Conservation (phyloP, 164 flowering plant genomes). For the Nymphaea thermarum region DNA sequence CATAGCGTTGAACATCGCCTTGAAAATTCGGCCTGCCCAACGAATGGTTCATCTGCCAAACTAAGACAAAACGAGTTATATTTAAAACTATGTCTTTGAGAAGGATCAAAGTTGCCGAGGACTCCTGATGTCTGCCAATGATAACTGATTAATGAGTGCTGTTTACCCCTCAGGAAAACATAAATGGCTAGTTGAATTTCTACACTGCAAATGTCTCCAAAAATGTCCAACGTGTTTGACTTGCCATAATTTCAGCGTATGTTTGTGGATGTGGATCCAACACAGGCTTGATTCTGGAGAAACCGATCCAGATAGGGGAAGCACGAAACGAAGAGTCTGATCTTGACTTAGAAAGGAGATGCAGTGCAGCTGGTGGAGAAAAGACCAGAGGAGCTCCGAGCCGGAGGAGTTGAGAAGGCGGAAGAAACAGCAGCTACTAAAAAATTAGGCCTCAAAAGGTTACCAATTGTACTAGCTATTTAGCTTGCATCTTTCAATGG, state of each 20-base stretch:
- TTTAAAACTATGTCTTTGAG: no score
- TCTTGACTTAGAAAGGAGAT: slow-evolving; percentile 18
- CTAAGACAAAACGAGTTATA: no score
- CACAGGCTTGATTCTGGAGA: slow-evolving; percentile 36
- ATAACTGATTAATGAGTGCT: no score
- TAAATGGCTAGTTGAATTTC: no score
- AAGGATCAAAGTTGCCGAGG: no score
- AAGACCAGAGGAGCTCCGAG: slow-evolving; percentile 18
- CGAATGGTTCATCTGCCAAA: no score
- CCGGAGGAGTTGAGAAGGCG: slow-evolving; percentile 10
- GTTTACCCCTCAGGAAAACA: no score
- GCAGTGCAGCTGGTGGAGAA: slow-evolving; percentile 30
- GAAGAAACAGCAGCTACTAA: slow-evolving; percentile 25
- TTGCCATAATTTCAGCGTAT: slow-evolving; percentile 20
- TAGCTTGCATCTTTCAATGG: no score
- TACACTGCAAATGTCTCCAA: no score
- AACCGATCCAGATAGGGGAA: slow-evolving; percentile 29
- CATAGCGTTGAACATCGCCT: slow-evolving; percentile 32
- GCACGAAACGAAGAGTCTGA: slow-evolving; percentile 27
- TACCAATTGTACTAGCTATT: neutral
- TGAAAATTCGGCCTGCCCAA: slow-evolving; percentile 6
- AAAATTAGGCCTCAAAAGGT: slow-evolving; percentile 57
- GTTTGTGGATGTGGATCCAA: slow-evolving; percentile 35
- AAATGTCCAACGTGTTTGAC: no score
- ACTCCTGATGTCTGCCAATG: no score